Percentiles rank a stretch among this genome's conserved stretches.
Evolutionary conservation across 140 eudicot species (phyloP).

Genomic region (Cichorium intybus): DNA sequence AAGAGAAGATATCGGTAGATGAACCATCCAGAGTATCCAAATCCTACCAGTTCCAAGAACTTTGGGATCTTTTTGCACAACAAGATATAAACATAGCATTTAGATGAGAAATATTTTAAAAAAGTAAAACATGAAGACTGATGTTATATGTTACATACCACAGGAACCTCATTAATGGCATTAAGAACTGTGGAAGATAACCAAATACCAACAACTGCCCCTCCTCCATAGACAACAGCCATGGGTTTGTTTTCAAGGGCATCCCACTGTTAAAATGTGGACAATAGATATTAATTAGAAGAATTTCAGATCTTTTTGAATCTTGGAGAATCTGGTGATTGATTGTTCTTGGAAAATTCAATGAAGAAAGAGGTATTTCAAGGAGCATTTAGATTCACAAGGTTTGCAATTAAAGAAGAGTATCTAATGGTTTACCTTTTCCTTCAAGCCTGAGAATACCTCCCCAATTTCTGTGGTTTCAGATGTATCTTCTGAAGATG

Average conservation of each 20-base stretch:
- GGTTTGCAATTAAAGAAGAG: background rate
- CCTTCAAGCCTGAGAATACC: conserved; percentile 37
- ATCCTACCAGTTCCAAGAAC: conserved; percentile 44
- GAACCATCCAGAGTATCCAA: conserved; percentile 58
- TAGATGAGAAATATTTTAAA: background rate
- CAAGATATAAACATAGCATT: background rate
- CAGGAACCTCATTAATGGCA: conserved; percentile 39
- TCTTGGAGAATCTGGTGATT: background rate
- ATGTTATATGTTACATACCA: conserved; percentile 18
- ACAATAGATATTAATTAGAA: background rate
- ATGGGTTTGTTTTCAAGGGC: conserved; percentile 42
- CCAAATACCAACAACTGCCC: conserved; percentile 39
- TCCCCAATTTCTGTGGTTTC: conserved; percentile 37
- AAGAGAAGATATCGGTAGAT: conserved; percentile 49
- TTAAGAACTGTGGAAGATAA: conserved; percentile 30
- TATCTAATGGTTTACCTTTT: conserved; percentile 30
- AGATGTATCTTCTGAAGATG: conserved; percentile 40
- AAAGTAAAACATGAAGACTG: background rate
- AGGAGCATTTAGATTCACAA: background rate
- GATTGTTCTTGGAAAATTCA: background rate
- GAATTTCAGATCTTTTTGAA: background rate
- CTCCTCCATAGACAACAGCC: conserved; percentile 41
- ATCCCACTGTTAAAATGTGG: conserved; percentile 34
- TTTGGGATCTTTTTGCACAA: conserved; percentile 42
- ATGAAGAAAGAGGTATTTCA: background rate